Base-by-base conservation (phyloP, 768 basidiomycete genomes). In the Amanita pallidorosea region DNA sequence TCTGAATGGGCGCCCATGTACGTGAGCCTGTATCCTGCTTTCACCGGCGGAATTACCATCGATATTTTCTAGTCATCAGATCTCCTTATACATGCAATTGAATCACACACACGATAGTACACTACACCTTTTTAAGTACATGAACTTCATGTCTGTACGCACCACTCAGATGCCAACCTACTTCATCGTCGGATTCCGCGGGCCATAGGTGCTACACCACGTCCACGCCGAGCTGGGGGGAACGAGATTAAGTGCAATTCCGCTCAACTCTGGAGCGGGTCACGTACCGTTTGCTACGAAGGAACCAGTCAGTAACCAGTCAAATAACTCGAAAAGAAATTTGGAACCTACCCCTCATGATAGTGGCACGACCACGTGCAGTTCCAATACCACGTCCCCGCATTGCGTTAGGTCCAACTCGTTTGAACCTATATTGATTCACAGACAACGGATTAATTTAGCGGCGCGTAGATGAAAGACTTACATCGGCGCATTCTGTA, bases 371-470 rank as follows among this genome's bases (percentile, higher is more conserved):
- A 69, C 95, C 95, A 79, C 95, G 85, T 44, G 95, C 95, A 62
- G 95, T 96, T 61, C 96, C 96, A 63, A 99, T 99, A 81, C 96
- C 96, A 57, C 95, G 79, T 62, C 96, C 96, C 60, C 89, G 84
- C 94, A 97, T 97, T 17, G 93, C 95, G 64, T 96, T 97, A 7
- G 95, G 92, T 35, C 95, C 94, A 27, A 95, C 91, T 54, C 96
- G 85, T 70, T 98, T 99, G 72, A 99, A 99, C 95, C 95, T 99
- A 65, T n/a, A 33, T 33, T 31, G 47, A 31, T 18, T 49, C 23
- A 29, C 45, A 35, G 18, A n/a, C 29, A 37, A 49, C n/a, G 41
- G 12, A 48, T 48, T 8, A 36, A n/a, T 25, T 20, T 27, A 49
- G 29, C 38, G 31, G 29, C 38, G 34, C 29, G 45, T 29, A 53